Evolutionary conservation across 2,329 filamentous ascomycete genomes (phyloP).

Genomic region (Fusarium chlamydosporum): DNA sequence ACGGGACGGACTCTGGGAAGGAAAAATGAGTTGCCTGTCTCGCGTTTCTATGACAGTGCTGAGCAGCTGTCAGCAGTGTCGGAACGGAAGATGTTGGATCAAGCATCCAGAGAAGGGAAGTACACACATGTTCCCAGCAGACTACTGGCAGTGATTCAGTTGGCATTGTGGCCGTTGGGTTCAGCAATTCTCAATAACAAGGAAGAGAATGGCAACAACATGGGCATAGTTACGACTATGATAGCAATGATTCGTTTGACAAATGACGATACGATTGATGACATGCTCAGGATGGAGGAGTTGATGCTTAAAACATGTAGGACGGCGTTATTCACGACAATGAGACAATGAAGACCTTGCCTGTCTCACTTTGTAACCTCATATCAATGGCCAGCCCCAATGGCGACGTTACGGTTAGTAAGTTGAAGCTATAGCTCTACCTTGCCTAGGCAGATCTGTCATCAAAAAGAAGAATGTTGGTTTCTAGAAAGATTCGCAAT

Average conservation of each 20-base stretch:
- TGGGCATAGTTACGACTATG: not conserved
- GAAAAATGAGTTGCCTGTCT: not conserved
- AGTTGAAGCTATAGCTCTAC: not conserved
- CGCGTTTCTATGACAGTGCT: constrained; percentile 14
- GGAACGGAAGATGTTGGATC: constrained; percentile 1
- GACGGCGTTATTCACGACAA: not conserved
- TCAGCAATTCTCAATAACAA: not conserved
- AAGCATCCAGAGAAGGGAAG: not conserved
- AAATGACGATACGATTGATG: not conserved
- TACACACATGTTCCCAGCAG: not conserved
- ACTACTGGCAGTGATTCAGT: constrained; percentile 22
- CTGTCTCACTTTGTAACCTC: not conserved
- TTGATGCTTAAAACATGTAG: not conserved
- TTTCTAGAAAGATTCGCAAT: constrained; percentile 39
- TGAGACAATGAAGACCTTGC: not conserved
- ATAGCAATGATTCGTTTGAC: not conserved
- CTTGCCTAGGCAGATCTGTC: not conserved
- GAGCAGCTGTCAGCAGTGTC: constrained; percentile 7
- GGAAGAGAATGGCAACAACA: not conserved
- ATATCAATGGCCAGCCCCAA: not conserved
- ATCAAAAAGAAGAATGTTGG: not conserved
- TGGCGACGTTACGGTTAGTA: too few species aligned
- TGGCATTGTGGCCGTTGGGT: not conserved
- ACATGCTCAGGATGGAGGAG: not conserved
- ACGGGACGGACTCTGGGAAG: not conserved